Evolutionary conservation across 2,329 filamentous ascomycete genomes (phyloP), one percentile per base, ranked within the genome.

Genomic region (Myriosclerotinia scirpicola): DNA sequence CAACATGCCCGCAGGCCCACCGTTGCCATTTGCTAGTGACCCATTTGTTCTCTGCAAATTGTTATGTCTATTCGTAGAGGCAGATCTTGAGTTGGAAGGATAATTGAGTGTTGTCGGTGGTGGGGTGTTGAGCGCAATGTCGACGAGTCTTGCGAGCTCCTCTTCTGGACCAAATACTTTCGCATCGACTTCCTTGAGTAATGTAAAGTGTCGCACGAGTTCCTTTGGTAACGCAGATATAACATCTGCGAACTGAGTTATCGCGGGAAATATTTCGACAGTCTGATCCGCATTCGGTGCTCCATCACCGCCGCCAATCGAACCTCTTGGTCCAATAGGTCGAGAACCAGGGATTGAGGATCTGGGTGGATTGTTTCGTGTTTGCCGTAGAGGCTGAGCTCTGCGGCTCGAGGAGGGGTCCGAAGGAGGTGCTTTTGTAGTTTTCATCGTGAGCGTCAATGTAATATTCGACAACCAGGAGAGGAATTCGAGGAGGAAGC

Each of bases 151-250:
- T 75, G 90, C 88, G 67, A 99, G 84, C 75, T 89, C 85, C 73
- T 95, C 90, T 77, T 97, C 92, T 8, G 95, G 90, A 36, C 88
- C 88, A 79, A 93, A 95, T 71, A 96, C 91, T 80, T 99, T 99
- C 70, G 94, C 94, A 81, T 99, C 95, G 58, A 98, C 95, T 80
- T 99, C 95, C 78, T 97, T 97, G 72, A 99, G 84, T 66, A 98
- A 85, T 44, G 94, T 97, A 74, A 97, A 97, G 78, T 99, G 94
- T 76, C 93, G 89, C 73, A 97, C 92, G 61, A 97, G 91, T 80
- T 99, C 95, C 78, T 93, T 93, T 5, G 95, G 95, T 36, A 99
- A 86, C 50, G 94, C 93, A 62, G 92, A 89, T 76, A 98, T 92
- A 70, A 93, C 89, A 78, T 98, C 93, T 70, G 94, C 91, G 77